These are phyloP conservation scores for Umbellularia californica DNA, from an alignment of 164 flowering plant species.

Conservation along the genomic window DNA sequence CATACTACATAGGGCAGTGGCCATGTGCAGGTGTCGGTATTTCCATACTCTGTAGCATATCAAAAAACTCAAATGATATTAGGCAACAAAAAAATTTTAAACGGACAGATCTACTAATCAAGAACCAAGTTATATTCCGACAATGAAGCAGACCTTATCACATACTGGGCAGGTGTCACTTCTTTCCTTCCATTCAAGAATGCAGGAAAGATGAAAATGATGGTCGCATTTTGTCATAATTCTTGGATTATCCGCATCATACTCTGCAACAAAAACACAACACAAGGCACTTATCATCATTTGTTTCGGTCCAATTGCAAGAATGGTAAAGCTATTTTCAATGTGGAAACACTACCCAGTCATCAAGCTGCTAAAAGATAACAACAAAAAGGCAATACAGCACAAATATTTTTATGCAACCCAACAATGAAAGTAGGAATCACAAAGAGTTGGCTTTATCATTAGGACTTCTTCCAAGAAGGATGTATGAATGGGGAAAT, in stretches of 20 bases:
- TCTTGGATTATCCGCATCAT: slow-evolving; percentile 67
- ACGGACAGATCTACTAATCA: not conserved
- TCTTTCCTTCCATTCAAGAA: slow-evolving; percentile 94
- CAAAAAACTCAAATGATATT: too few species aligned
- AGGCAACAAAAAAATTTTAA: too few species aligned
- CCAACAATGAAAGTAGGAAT: too few species aligned
- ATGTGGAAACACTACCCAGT: too few species aligned
- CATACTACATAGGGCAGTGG: not conserved
- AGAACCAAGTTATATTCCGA: not conserved
- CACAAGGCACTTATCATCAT: too few species aligned
- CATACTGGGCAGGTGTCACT: slow-evolving; percentile 83
- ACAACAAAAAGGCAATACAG: too few species aligned
- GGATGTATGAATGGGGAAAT: too few species aligned
- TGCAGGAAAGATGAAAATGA: slow-evolving; percentile 82
- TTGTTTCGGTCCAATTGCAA: not conserved
- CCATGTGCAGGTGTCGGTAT: not conserved
- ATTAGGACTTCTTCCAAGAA: too few species aligned
- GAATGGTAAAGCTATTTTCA: not conserved
- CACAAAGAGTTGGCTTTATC: too few species aligned
- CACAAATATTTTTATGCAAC: too few species aligned
- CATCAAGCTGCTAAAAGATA: too few species aligned
- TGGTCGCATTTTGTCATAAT: slow-evolving; percentile 62
- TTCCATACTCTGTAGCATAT: not conserved
- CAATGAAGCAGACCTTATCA: slow-evolving; percentile 52
- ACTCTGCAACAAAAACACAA: slow-evolving; percentile 44